Evolutionary conservation across 441 rosid species (phyloP).

Genomic region (Corymbia calophylla): DNA sequence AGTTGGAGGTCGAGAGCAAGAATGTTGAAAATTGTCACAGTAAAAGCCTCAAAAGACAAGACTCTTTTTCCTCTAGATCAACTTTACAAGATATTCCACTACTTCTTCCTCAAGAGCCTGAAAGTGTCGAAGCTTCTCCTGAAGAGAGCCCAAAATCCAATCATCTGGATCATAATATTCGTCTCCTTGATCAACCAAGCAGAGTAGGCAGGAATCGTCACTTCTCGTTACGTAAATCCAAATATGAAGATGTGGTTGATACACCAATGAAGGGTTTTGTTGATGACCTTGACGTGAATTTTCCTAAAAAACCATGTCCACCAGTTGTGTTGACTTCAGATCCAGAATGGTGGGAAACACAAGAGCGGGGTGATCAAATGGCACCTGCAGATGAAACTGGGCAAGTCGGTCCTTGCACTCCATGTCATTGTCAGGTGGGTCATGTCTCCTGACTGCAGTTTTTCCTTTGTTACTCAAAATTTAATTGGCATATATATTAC

Average conservation of each 20-base stretch:
- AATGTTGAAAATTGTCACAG: slow-evolving; percentile 25
- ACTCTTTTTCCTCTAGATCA: slow-evolving; percentile 75
- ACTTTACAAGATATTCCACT: slow-evolving; percentile 90
- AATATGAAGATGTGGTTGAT: slow-evolving; percentile 44
- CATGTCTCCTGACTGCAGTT: neutral
- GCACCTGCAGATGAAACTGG: slow-evolving; percentile 59
- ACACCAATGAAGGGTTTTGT: slow-evolving; percentile 88
- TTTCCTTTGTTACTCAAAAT: neutral
- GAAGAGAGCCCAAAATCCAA: slow-evolving; percentile 33
- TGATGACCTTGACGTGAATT: slow-evolving; percentile 50
- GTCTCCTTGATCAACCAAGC: neutral
- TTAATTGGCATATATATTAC: neutral
- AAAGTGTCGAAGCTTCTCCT: slow-evolving; percentile 35
- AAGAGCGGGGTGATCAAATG: slow-evolving; percentile 68
- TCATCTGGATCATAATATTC: slow-evolving; percentile 17
- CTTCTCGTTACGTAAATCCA: slow-evolving; percentile 52
- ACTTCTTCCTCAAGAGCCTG: slow-evolving; percentile 83
- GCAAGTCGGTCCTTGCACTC: slow-evolving; percentile 85
- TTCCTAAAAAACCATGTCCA: slow-evolving; percentile 26
- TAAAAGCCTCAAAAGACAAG: slow-evolving; percentile 48
- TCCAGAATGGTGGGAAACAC: slow-evolving; percentile 91
- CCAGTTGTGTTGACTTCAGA: slow-evolving; percentile 30
- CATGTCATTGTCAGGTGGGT: slow-evolving; percentile 95
- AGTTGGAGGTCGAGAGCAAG: slow-evolving; percentile 34
- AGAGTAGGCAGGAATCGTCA: slow-evolving; percentile 37